phyloP scores from a whole-genome alignment of 495 filamentous ascomycete genomes.

The Neurospora tetraspora region DNA sequence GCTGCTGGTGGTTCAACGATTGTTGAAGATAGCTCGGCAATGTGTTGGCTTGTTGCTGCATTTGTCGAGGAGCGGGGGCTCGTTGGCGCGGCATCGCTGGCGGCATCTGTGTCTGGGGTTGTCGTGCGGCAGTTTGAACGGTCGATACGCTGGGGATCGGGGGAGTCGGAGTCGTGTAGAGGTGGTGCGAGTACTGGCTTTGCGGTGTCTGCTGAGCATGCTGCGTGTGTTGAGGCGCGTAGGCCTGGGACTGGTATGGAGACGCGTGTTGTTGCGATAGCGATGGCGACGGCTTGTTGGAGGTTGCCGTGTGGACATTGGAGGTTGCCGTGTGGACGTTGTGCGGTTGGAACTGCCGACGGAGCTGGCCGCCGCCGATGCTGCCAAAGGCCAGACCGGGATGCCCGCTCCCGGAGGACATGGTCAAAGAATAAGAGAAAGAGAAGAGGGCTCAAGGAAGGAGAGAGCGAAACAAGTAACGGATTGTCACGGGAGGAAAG shows the following conservation, averaged over 20 bases:
- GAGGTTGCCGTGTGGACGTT: constrained; percentile 25
- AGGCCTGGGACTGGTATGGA: constrained; percentile 14
- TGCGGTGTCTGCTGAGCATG: constrained; percentile 8
- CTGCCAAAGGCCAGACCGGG: constrained; percentile 17
- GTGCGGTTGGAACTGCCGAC: constrained; percentile 24
- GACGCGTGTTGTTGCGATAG: constrained; percentile 24
- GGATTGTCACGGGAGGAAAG: neutral
- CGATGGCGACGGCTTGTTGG: constrained; percentile 26
- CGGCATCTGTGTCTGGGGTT: constrained; percentile 22
- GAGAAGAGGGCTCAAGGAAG: constrained; percentile 1
- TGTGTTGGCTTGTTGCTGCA: constrained; percentile 17
- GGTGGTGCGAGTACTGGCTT: constrained; percentile 18
- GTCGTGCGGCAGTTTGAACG: constrained; percentile 30
- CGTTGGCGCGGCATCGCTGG: constrained; percentile 28
- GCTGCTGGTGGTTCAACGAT: constrained; percentile 21
- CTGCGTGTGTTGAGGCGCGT: constrained; percentile 4
- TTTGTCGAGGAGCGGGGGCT: constrained; percentile 24
- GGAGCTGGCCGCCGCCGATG: constrained; percentile 10
- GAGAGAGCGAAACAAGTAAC: constrained; percentile 1
- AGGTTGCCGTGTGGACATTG: constrained; percentile 26
- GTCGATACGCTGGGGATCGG: constrained; percentile 27
- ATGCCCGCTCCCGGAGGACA: constrained; percentile 22
- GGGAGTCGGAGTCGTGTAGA: constrained; percentile 24
- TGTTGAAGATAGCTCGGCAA: constrained; percentile 26
- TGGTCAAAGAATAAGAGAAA: constrained; percentile 11